Evolutionary conservation across 2,329 filamentous ascomycete genomes (phyloP).

Genomic region (Hymenoscyphus fructigenus): DNA sequence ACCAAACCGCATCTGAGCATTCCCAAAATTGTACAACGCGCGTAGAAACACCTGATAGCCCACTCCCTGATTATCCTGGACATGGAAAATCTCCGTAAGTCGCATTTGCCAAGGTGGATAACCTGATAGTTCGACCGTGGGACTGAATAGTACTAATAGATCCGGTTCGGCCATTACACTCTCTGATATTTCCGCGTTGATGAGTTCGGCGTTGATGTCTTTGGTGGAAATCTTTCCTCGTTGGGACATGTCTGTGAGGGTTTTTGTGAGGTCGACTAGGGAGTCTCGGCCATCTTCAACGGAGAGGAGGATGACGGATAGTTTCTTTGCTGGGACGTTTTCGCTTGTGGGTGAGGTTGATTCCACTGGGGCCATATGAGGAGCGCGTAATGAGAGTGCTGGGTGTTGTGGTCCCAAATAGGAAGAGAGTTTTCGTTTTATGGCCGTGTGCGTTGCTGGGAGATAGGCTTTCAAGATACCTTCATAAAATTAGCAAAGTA

Average conservation of each 20-base stretch:
- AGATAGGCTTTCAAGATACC: constrained; percentile 88
- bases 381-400: constrained; percentile 68
- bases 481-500: constrained; percentile 39
- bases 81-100: constrained; percentile 87
- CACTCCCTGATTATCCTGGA: constrained; percentile 75
- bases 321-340: constrained; percentile 41
- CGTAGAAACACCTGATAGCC: constrained; percentile 92
- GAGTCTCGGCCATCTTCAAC: constrained; percentile 88
- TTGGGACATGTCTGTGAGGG: constrained; percentile 92
- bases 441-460: constrained; percentile 76
- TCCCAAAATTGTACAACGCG: constrained; percentile 79
- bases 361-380: constrained; percentile 62
- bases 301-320: constrained; percentile 75
- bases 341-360: constrained; percentile 45
- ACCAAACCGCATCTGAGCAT: constrained; percentile 78
- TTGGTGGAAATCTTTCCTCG: constrained; percentile 75
- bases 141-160: constrained; percentile 82
- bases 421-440: constrained; percentile 75
- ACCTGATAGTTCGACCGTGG: constrained; percentile 78
- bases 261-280: constrained; percentile 92
- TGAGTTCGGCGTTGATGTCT: constrained; percentile 81
- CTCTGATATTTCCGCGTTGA: constrained; percentile 82
- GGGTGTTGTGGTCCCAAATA: constrained; percentile 83
- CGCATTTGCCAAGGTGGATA: constrained; percentile 97
- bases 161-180: constrained; percentile 87